Evolutionary conservation across 192 early-diverging fungal genomes (phyloP).

Genomic region (Pecoramyces ruminantium): DNA sequence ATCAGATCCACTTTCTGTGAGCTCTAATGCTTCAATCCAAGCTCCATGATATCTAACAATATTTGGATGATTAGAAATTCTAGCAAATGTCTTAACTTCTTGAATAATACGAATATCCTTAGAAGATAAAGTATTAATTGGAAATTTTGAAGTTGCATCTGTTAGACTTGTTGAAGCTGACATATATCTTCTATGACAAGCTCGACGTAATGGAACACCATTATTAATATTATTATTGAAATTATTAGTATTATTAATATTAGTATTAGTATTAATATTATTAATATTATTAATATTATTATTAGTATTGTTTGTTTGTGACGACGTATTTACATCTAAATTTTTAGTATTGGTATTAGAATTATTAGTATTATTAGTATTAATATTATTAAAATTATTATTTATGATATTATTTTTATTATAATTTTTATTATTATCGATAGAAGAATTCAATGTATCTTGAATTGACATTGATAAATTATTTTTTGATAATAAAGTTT

Average conservation of each 20-base stretch:
- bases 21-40: conserved; percentile 18
- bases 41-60: conserved; percentile 23
- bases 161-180: not conserved
- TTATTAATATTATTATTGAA: not conserved
- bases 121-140: conserved; percentile 2
- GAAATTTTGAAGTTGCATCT: not conserved
- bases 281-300: not conserved
- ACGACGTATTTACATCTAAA: not conserved
- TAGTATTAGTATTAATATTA: not conserved
- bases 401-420: too few relatives aligned
- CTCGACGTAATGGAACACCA: not conserved
- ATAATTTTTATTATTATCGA: not conserved
- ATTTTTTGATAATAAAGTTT: conserved; percentile 4
- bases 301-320: not conserved
- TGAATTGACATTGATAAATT: conserved; percentile 1
- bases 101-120: conserved; percentile 15
- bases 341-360: not conserved
- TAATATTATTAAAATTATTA: not conserved
- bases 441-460: conserved; percentile 5
- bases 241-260: not conserved
- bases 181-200: not conserved
- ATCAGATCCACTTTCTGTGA: not conserved
- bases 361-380: not conserved
- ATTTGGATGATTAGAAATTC: conserved; percentile 22
- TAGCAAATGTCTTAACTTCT: conserved; percentile 27